These are phyloP conservation scores for Auxenochlorella pyrenoidosa DNA, from an alignment of 139 green algal species.

Conservation along the genomic window DNA sequence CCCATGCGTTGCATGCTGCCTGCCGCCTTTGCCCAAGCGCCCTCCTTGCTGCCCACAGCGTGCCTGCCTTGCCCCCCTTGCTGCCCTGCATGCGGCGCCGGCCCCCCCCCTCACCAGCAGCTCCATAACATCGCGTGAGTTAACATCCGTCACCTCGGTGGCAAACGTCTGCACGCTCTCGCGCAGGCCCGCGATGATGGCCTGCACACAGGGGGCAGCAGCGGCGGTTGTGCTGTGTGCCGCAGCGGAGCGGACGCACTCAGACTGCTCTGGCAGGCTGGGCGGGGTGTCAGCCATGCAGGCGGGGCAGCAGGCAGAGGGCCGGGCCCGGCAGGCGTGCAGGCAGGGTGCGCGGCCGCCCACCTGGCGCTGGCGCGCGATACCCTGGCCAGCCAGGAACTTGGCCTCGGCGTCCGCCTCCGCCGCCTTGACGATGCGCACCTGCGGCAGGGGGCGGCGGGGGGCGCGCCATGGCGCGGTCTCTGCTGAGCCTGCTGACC, in stretches of 20 bases:
- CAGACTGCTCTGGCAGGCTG: too few species aligned
- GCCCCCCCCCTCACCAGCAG: conserved; percentile 75
- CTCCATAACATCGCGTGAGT: conserved; percentile 80
- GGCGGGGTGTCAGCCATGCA: too few species aligned
- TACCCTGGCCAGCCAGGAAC: conserved; percentile 85
- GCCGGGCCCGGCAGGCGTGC: not conserved
- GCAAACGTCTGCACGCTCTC: conserved; percentile 88
- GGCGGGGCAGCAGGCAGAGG: not conserved
- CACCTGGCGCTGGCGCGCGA: conserved; percentile 73
- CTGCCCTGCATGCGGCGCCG: too few species aligned
- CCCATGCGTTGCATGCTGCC: too few species aligned
- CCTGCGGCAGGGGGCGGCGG: not conserved
- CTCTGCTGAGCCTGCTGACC: not conserved
- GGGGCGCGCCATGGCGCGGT: too few species aligned
- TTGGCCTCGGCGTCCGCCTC: conserved; percentile 97
- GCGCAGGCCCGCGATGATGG: conserved; percentile 92
- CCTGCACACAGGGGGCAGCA: conserved; percentile 41
- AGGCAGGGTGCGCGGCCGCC: not conserved
- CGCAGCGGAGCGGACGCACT: too few species aligned
- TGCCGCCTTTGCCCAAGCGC: too few species aligned
- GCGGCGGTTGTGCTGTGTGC: not conserved
- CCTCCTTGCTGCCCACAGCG: too few species aligned
- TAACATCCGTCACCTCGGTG: conserved; percentile 61
- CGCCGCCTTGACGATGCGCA: conserved; percentile 84
- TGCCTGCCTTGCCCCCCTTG: too few species aligned